Base-by-base conservation (phyloP, 2,329 filamentous ascomycete species). In the Aspergillus clavatus region DNA sequence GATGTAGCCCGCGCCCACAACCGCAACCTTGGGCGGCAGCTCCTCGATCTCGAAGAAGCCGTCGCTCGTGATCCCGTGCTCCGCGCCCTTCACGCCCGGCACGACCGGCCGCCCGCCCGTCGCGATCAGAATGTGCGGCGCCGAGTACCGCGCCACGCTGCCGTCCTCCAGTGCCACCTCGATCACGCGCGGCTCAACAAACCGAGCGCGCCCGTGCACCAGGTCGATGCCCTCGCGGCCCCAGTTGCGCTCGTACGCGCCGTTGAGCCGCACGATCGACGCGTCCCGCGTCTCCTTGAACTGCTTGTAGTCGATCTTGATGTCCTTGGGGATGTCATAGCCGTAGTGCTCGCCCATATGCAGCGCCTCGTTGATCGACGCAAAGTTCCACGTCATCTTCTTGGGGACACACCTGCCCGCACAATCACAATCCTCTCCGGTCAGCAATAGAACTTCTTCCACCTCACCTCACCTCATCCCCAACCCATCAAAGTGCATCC, bases 381-480 rank as follows among this genome's bases (percentile, higher is more conserved):
- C 71, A 47, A 74, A 73, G 57, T 76, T 75, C 72, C 71, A 76
- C 37, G 73, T 75, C 65, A 76, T 74, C 50, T 76, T 77, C 60
- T 77, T 77, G 22, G 74, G 74, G 5, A 76, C 71, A 50, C 73
- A 77, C 45, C 75, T 75, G 43, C 24, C 45, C 42, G 37, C 19
- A 7, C n/a, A 2, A 27, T 4, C n/a, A n/a, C n/a, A n/a, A 35
- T 26, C 40, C 12, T 42, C 27, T 38, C 26, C 33, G 21, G 38
- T 38, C 19, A 31, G 37, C 23, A 26, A 11, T 5, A n/a, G n/a
- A n/a, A n/a, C n/a, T n/a, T n/a, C n/a, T n/a, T n/a, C n/a, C n/a
- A n/a, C n/a, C n/a, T n/a, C n/a, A n/a, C n/a, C n/a, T n/a, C n/a
- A n/a, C n/a, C n/a, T n/a, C n/a, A n/a, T n/a, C n/a, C n/a, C n/a